Evolutionary conservation across 352 stramenopile genomes (phyloP).

Genomic region (Globisporangium nagaii): DNA sequence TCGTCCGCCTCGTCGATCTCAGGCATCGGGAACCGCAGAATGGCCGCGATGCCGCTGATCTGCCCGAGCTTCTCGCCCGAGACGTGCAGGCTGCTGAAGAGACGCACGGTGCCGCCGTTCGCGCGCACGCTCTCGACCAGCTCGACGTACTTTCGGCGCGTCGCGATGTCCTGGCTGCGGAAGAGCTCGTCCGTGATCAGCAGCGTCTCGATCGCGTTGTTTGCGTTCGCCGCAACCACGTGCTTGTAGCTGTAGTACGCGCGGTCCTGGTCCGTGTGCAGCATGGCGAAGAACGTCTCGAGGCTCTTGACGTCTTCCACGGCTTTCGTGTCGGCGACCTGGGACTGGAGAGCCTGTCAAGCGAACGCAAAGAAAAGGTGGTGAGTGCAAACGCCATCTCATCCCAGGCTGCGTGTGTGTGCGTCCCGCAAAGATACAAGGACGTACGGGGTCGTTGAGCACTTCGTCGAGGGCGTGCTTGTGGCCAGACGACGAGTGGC

Average conservation of each 20-base stretch:
- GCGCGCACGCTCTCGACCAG: conserved; percentile 92
- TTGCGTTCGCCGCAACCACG: conserved; percentile 87
- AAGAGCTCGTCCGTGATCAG: conserved; percentile 96
- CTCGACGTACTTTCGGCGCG: conserved; percentile 90
- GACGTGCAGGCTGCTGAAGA: conserved; percentile 95
- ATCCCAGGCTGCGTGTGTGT: too few species aligned
- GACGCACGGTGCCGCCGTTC: conserved; percentile 87
- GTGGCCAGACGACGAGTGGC: conserved; percentile 93
- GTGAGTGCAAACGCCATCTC: too few species aligned
- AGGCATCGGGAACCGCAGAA: conserved; percentile 95
- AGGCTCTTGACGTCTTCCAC: conserved; percentile 90
- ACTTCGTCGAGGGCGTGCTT: conserved; percentile 98
- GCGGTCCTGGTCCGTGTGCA: conserved; percentile 93
- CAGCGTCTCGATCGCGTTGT: conserved; percentile 93
- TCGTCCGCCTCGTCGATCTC: conserved; percentile 93
- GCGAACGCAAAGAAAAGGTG: too few species aligned
- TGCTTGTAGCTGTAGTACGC: conserved; percentile 97
- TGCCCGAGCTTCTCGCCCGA: conserved; percentile 94
- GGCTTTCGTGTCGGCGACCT: conserved; percentile 94
- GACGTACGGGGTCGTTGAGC: conserved; percentile 81
- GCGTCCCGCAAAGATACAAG: too few species aligned
- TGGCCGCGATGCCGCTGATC: conserved; percentile 93
- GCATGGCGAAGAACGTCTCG: conserved; percentile 95
- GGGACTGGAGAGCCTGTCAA: conserved; percentile 71
- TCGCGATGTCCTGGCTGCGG: conserved; percentile 85